These are phyloP conservation scores for Eustoma russellianum DNA, from an alignment of 257 asterid species.

Conservation along the genomic window DNA sequence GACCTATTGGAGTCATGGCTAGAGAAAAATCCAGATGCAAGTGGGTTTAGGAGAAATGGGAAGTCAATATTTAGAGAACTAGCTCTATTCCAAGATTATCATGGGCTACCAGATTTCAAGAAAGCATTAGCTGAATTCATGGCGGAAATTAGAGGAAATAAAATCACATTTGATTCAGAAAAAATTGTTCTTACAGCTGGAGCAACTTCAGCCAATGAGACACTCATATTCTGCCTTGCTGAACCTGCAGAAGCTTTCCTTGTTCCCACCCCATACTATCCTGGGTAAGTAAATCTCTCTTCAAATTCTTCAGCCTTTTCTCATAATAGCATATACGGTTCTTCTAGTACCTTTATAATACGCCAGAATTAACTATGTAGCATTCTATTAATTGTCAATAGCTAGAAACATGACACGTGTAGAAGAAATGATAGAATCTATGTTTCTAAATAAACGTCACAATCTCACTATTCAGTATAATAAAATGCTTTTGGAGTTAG, in stretches of 20 bases:
- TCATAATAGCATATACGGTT: too few species aligned
- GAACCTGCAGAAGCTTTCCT: constrained; percentile 68
- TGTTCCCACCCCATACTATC: constrained; percentile 73
- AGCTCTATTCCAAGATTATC: constrained; percentile 34
- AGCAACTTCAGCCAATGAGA: constrained; percentile 71
- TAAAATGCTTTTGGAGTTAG: too few species aligned
- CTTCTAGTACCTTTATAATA: too few species aligned
- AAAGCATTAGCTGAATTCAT: constrained; percentile 44
- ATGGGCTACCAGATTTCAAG: constrained; percentile 32
- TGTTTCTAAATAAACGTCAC: too few species aligned
- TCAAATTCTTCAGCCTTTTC: background rate
- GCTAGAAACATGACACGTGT: too few species aligned
- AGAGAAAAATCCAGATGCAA: constrained; percentile 23
- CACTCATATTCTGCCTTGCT: constrained; percentile 60
- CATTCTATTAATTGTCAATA: too few species aligned
- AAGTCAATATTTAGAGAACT: constrained; percentile 28
- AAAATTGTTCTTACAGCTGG: constrained; percentile 68
- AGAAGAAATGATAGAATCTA: too few species aligned
- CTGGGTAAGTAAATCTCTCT: constrained; percentile 37
- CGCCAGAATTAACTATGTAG: too few species aligned
- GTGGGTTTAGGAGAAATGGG: constrained; percentile 21
- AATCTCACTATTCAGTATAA: too few species aligned
- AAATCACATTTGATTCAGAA: constrained; percentile 36
- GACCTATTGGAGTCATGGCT: constrained; percentile 32
- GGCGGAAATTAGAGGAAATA: constrained; percentile 67